Percentiles rank a stretch among this genome's conserved stretches.
Evolutionary conservation across 345 rosid genomes (phyloP).

Genomic region (Citrus glauca): DNA sequence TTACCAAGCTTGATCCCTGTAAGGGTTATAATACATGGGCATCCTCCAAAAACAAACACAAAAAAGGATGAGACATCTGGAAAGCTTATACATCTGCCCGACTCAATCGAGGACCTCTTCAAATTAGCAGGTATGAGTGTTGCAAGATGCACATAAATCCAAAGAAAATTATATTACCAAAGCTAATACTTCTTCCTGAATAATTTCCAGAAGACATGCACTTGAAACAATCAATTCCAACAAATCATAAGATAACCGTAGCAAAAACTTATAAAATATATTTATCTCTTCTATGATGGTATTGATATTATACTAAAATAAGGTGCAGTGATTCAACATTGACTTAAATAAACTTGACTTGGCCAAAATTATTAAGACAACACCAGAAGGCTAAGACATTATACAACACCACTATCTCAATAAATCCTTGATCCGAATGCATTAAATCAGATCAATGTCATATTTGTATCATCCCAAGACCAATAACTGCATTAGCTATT

Average conservation of each 20-base stretch:
- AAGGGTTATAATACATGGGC: conserved; percentile 75
- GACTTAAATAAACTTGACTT: neutral
- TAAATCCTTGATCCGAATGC: neutral
- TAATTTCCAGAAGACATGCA: neutral
- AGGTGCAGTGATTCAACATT: neutral
- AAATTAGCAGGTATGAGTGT: conserved; percentile 60
- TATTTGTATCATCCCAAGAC: neutral
- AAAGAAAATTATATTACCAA: neutral
- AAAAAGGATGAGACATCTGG: conserved; percentile 35
- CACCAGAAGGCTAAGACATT: neutral
- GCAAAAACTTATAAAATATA: neutral
- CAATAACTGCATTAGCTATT: neutral
- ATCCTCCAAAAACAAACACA: conserved; percentile 49
- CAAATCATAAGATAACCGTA: neutral
- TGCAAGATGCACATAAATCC: neutral
- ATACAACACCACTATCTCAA: neutral
- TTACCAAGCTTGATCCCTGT: conserved; percentile 25
- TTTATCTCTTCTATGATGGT: neutral
- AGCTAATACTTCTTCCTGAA: neutral
- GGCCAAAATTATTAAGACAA: neutral
- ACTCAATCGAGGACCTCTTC: conserved; percentile 61
- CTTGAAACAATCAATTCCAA: neutral
- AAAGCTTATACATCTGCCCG: conserved; percentile 70
- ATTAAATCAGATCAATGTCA: neutral
- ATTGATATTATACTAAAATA: neutral